Evolutionary conservation across 257 asterid species (phyloP).

Genomic region (Rehmannia glutinosa): DNA sequence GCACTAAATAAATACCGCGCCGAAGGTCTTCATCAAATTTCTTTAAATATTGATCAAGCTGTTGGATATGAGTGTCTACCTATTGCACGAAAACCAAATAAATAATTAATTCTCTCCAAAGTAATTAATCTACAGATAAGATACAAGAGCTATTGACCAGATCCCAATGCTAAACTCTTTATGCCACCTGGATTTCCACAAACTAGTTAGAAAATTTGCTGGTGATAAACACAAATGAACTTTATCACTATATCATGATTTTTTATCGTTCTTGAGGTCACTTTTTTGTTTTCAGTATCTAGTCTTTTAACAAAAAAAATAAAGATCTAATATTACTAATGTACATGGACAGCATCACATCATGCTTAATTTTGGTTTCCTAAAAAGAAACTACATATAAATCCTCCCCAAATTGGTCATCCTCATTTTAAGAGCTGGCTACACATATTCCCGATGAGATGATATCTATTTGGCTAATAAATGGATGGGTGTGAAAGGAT

Average conservation of each 20-base stretch:
- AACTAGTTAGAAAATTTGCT: background rate
- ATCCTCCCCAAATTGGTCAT: background rate
- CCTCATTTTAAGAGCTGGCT: background rate
- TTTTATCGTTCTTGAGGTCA: background rate
- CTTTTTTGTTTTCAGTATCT: no score
- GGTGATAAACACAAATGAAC: no score
- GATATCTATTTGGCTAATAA: background rate
- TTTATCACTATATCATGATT: background rate
- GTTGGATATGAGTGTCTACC: conserved; percentile 94
- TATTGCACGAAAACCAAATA: conserved; percentile 26
- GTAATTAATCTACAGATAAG: background rate
- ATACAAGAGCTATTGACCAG: background rate
- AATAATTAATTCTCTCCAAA: conserved; percentile 3
- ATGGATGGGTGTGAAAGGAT: background rate
- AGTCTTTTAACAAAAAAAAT: no score
- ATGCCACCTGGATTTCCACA: background rate
- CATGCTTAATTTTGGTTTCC: background rate
- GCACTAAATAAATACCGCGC: conserved; percentile 45
- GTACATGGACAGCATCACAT: background rate
- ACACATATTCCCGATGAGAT: background rate
- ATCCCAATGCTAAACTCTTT: conserved; percentile 1
- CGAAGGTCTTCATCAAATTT: conserved; percentile 85
- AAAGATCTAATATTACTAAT: no score
- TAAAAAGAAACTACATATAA: background rate
- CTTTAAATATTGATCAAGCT: conserved; percentile 87